These are phyloP conservation scores for Talaromyces stipitatus DNA, from an alignment of 495 filamentous ascomycete species.

Conservation along the genomic window DNA sequence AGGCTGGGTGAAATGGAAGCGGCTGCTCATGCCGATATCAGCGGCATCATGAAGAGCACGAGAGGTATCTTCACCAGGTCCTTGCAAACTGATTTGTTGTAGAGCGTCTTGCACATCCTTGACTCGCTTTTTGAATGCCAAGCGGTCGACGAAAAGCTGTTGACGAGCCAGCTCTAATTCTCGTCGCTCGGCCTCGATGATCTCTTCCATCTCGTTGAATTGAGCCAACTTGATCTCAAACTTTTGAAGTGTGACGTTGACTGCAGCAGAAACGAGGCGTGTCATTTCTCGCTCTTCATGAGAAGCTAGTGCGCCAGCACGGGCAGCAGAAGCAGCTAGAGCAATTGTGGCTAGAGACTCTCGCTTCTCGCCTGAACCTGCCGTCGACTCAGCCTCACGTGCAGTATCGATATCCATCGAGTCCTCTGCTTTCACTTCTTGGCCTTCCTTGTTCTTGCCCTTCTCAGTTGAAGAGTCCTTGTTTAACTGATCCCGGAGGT, in stretches of 20 bases:
- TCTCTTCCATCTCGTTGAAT: conserved; percentile 91
- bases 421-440: conserved; percentile 55
- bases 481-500: conserved; percentile 65
- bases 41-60: conserved; percentile 42
- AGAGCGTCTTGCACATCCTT: conserved; percentile 74
- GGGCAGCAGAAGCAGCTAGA: conserved; percentile 75
- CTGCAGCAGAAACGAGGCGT: conserved; percentile 72
- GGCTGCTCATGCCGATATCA: conserved; percentile 41
- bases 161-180: conserved; percentile 87
- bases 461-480: conserved; percentile 33
- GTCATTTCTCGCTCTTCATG: conserved; percentile 97
- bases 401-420: conserved; percentile 58
- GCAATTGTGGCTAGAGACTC: conserved; percentile 64
- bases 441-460: conserved; percentile 46
- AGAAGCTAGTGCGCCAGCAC: conserved; percentile 79
- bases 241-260: conserved; percentile 78
- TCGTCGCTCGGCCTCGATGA: conserved; percentile 82
- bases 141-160: conserved; percentile 85
- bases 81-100: conserved; percentile 49
- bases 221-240: conserved; percentile 81
- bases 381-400: conserved; percentile 18
- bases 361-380: conserved; percentile 25
- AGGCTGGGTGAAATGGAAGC: conserved; percentile 52
- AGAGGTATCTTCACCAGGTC: conserved; percentile 46
- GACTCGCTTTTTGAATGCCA: conserved; percentile 83